Conservation (phyloP, 2,329 filamentous ascomycete genomes). For the Magnaporthiopsis incrustans region DNA sequence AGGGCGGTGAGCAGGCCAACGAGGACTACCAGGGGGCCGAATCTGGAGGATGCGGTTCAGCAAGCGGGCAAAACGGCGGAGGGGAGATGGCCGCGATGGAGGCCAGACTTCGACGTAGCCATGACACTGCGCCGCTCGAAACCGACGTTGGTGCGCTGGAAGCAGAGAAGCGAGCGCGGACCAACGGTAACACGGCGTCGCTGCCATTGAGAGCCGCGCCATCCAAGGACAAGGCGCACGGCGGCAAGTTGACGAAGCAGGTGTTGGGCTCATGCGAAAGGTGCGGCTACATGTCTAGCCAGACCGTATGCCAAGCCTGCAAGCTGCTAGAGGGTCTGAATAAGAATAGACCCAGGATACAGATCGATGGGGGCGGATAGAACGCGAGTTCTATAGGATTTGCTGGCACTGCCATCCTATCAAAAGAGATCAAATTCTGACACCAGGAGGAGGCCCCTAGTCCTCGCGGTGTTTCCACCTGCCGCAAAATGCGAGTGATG, state of each 20-base stretch:
- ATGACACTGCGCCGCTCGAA: slow-evolving; percentile 53
- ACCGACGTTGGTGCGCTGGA: slow-evolving; percentile 51
- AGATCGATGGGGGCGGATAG: slow-evolving; percentile 30
- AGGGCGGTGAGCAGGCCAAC: slow-evolving; percentile 27
- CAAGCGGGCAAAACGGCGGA: slow-evolving; percentile 57
- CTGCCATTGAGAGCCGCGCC: slow-evolving; percentile 16
- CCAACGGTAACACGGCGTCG: slow-evolving; percentile 17
- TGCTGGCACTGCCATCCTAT: not conserved
- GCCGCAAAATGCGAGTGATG: not conserved
- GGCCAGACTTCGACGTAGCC: slow-evolving; percentile 57
- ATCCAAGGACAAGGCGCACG: slow-evolving; percentile 14
- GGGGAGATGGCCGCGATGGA: slow-evolving; percentile 82
- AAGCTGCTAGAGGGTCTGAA: slow-evolving; percentile 84
- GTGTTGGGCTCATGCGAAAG: slow-evolving; percentile 74
- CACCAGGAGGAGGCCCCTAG: too few relatives aligned
- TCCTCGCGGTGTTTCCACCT: not conserved
- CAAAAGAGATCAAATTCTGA: not conserved
- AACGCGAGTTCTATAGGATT: slow-evolving; percentile 5
- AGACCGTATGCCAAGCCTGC: slow-evolving; percentile 90
- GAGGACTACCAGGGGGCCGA: slow-evolving; percentile 16
- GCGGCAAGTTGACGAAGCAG: slow-evolving; percentile 44
- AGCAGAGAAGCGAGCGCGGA: slow-evolving; percentile 24
- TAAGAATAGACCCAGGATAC: slow-evolving; percentile 59
- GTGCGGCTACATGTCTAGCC: slow-evolving; percentile 94
- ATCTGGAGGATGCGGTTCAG: slow-evolving; percentile 65